Percentiles rank a stretch among this genome's conserved stretches.
phyloP scores from a whole-genome alignment of 2,329 filamentous ascomycete species.

The Hymenoscyphus scutula region DNA sequence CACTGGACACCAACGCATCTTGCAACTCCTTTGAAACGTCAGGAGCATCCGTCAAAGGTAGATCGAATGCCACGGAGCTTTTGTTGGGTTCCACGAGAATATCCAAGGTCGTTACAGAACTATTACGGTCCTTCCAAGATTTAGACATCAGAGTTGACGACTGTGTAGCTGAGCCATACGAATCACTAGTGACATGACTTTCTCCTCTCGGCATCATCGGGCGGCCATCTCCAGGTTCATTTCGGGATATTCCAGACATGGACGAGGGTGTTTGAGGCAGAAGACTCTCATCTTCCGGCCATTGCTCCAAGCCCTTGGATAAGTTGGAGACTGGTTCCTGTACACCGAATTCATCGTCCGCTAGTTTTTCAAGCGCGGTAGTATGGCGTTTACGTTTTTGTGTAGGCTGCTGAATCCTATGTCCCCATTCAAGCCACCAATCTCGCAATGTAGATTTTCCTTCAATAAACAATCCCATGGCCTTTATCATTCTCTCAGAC shows the following conservation, averaged over 20 bases:
- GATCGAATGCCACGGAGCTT: constrained; percentile 28
- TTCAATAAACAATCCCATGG: constrained; percentile 54
- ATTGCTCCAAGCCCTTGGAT: constrained; percentile 24
- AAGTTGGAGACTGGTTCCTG: constrained; percentile 30
- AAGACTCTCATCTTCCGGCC: constrained; percentile 28
- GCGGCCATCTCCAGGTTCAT: constrained; percentile 19
- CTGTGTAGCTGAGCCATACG: constrained; percentile 19
- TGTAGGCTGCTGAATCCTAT: constrained; percentile 23
- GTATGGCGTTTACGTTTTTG: constrained; percentile 19
- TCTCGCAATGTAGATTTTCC: constrained; percentile 42
- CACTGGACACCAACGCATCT: constrained; percentile 29
- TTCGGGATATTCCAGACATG: constrained; percentile 9
- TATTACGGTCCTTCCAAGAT: constrained; percentile 25
- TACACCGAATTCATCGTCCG: constrained; percentile 33
- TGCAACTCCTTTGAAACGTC: constrained; percentile 26
- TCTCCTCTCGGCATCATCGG: constrained; percentile 21
- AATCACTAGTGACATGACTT: constrained; percentile 13
- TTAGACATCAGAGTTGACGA: constrained; percentile 23
- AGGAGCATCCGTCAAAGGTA: constrained; percentile 18
- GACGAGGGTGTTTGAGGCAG: constrained; percentile 22
- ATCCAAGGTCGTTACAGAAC: constrained; percentile 30
- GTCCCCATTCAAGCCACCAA: constrained; percentile 32
- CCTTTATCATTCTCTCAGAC: constrained; percentile 53
- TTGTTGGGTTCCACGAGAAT: constrained; percentile 18
- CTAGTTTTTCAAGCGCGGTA: constrained; percentile 23